Evolutionary conservation across 768 basidiomycete species (phyloP).

Genomic region (Leccinum aurantiacum): DNA sequence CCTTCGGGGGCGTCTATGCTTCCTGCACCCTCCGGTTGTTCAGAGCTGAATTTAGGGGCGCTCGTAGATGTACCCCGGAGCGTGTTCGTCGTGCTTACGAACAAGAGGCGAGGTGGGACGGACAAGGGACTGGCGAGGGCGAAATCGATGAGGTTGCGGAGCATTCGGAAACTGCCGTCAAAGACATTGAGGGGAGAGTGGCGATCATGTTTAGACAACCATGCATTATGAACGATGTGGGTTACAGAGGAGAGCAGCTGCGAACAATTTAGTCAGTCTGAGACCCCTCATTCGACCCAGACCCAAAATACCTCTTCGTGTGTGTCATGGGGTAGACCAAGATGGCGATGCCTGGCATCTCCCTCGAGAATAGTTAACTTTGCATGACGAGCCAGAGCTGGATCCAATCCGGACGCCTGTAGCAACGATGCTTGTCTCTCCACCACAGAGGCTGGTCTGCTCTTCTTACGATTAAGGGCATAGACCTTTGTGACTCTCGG

Average conservation of each 20-base stretch:
- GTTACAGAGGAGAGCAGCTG: constrained; percentile 31
- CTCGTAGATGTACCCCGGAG: constrained; percentile 1
- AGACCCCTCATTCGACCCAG: neutral
- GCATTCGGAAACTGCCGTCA: constrained; percentile 4
- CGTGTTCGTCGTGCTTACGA: constrained; percentile 31
- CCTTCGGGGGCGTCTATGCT: neutral
- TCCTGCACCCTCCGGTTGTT: neutral
- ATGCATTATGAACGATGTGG: constrained; percentile 39
- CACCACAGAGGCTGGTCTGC: constrained; percentile 14
- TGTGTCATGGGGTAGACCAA: constrained; percentile 29
- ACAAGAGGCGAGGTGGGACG: constrained; percentile 32
- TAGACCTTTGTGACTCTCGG: constrained; percentile 24
- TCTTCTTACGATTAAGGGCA: constrained; percentile 28
- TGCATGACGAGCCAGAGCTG: constrained; percentile 23
- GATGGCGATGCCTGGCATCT: constrained; percentile 17
- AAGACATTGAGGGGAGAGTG: constrained; percentile 11
- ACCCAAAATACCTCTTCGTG: constrained; percentile 26
- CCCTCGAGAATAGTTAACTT: constrained; percentile 37
- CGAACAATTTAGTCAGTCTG: constrained; percentile 1
- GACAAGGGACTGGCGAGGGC: constrained; percentile 33
- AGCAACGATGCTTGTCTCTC: constrained; percentile 31
- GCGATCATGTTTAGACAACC: constrained; percentile 7
- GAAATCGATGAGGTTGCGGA: constrained; percentile 38
- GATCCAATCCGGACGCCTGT: constrained; percentile 33
- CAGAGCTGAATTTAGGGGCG: neutral